Evolutionary conservation across 1,139 yeast genomes (phyloP), one percentile per base, ranked within the genome.

Genomic region (Suhomyces panamericanus): DNA sequence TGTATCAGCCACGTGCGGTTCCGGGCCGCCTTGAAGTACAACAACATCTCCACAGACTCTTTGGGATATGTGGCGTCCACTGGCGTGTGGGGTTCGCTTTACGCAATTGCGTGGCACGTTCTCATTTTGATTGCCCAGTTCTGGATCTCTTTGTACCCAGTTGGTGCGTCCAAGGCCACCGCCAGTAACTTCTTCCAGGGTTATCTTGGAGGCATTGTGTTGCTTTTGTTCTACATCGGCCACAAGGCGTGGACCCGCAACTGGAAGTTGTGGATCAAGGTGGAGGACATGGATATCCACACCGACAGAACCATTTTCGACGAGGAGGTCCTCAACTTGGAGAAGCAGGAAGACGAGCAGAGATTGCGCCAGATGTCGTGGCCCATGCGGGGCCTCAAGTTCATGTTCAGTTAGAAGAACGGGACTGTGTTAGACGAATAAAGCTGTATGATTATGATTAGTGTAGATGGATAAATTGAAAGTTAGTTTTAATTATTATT

Each of bases 121-220:
- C 61, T 71, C 44, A 65, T 71, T 41, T 62, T 73, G 50, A 61
- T 73, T 32, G 75, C 72, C 15, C 75, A 69, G 53, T 70, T 70
- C 57, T 70, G 73, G 73, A 67, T 70, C 49, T 72, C 75, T 1
- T 63, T 70, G 44, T 70, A 50, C 59, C 75, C 75, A n/a, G 55
- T 60, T 32, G 67, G 67, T 6, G 62, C 62, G 2, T 50, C 48
- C 26, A 59, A 54, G 34, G 64, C 72, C 13, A 55, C 60, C 49
- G 73, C 62, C 17, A 49, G 55, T 43, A 57, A 55, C 49, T 70
- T 70, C 52, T 70, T 70, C 64, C 73, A 69, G 49, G 57, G 56
- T 42, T 70, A 70, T 54, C 59, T 69, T 42, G 73, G 70, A 39
- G 69, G 69, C 11, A 57, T 66, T 37, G 73, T 70, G 30, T 59